phyloP scores from a whole-genome alignment of 2,329 filamentous ascomycete genomes.

The Eutypella sp. region DNA sequence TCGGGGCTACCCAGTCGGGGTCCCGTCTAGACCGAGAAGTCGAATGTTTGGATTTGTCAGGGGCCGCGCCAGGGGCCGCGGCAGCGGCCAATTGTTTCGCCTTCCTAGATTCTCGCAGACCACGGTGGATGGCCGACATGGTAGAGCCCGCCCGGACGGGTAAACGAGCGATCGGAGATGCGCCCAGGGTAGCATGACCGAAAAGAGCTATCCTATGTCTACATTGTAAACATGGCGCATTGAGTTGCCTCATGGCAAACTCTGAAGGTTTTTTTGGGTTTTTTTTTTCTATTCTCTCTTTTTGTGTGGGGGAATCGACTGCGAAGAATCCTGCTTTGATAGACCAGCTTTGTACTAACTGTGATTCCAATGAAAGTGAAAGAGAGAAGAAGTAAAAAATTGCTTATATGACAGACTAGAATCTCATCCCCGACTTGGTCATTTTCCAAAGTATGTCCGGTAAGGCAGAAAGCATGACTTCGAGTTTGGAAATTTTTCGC shows the following conservation, averaged over 20 bases:
- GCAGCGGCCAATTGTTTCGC: conserved; percentile 26
- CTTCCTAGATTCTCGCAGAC: conserved; percentile 46
- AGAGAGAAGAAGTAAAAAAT: too few relatives aligned
- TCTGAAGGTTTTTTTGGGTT: conserved; percentile 3
- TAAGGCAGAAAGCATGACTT: too few relatives aligned
- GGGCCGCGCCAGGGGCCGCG: conserved; percentile 21
- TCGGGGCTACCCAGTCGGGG: conserved; percentile 14
- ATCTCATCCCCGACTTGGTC: too few relatives aligned
- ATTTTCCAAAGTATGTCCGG: too few relatives aligned
- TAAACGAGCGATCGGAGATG: conserved; percentile 7
- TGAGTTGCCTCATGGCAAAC: conserved; percentile 25
- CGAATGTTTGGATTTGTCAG: conserved; percentile 22
- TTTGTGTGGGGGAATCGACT: too few relatives aligned
- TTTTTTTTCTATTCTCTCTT: too few relatives aligned
- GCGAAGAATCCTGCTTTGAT: too few relatives aligned
- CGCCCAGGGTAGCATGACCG: conserved; percentile 4
- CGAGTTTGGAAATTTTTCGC: too few relatives aligned
- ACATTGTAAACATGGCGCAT: conserved; percentile 21
- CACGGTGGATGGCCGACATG: conserved; percentile 65
- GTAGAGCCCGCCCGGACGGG: conserved; percentile 44
- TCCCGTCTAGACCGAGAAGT: conserved; percentile 10
- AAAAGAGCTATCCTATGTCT: conserved; percentile 20
- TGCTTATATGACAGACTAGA: too few relatives aligned
- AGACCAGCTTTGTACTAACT: too few relatives aligned
- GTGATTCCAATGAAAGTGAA: too few relatives aligned